Percentiles rank a stretch among this genome's conserved stretches.
phyloP scores from a whole-genome alignment of 1,284 basidiomycete species.

The Cutaneotrichosporon arboriforme region DNA sequence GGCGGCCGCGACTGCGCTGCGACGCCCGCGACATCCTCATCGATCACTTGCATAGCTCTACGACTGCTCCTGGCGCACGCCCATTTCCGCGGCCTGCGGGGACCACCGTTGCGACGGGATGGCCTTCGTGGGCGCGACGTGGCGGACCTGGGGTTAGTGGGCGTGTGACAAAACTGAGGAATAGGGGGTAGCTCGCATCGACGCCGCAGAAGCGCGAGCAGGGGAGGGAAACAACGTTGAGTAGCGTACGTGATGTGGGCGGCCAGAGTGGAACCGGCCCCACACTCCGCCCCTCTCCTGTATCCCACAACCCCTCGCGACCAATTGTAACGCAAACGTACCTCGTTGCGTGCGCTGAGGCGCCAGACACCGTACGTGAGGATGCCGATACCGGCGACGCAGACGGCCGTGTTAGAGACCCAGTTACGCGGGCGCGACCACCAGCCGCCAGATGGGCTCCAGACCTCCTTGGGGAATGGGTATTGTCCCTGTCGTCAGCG shows the following conservation, averaged over 20 bases:
- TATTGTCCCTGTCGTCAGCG: constrained; percentile 46
- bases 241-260: no score
- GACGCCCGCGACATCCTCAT: no score
- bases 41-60: neutral
- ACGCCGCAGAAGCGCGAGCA: no score
- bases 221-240: no score
- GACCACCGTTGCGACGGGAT: constrained; percentile 50
- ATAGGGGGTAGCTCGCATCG: no score
- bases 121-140: constrained; percentile 48
- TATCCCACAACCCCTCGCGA: neutral
- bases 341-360: constrained; percentile 52
- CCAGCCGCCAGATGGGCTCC: constrained; percentile 56
- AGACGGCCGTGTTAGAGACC: constrained; percentile 52
- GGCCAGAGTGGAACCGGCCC: no score
- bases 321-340: no score
- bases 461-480: constrained; percentile 57
- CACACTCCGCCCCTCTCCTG: no score
- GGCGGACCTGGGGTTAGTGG: constrained; percentile 38
- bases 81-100: constrained; percentile 36
- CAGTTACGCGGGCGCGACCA: constrained; percentile 56
- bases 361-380: constrained; percentile 52
- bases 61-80: constrained; percentile 16
- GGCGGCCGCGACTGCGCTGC: no score
- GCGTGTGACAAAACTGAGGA: neutral
- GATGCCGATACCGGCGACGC: constrained; percentile 49